These are phyloP conservation scores for Fusarium sp. DNA, from an alignment of 2,329 filamentous ascomycete genomes.

Conservation along the genomic window DNA sequence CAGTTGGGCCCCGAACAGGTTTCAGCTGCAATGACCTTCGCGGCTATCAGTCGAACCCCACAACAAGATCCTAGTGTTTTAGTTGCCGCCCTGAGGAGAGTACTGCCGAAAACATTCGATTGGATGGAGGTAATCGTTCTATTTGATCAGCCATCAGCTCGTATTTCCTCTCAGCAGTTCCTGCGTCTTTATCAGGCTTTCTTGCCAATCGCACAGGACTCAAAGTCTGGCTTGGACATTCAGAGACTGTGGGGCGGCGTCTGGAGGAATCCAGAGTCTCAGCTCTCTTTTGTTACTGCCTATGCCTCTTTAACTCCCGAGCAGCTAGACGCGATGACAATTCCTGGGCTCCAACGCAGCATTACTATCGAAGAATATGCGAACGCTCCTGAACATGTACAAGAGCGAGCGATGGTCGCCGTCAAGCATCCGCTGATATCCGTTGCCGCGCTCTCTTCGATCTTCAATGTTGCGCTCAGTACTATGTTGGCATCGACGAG, in stretches of 20 bases:
- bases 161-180: conserved; percentile 84
- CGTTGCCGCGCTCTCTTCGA: conserved; percentile 79
- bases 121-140: conserved; percentile 78
- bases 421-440: conserved; percentile 90
- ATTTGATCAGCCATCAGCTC: conserved; percentile 83
- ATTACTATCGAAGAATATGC: conserved; percentile 73
- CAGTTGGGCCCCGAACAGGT: conserved; percentile 85
- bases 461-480: conserved; percentile 73
- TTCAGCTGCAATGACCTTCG: conserved; percentile 79
- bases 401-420: conserved; percentile 68
- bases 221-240: conserved; percentile 73
- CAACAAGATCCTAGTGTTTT: conserved; percentile 64
- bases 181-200: conserved; percentile 83
- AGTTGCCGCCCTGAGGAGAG: conserved; percentile 71
- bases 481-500: conserved; percentile 71
- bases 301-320: conserved; percentile 81
- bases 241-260: conserved; percentile 90
- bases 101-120: conserved; percentile 72
- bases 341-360: conserved; percentile 82
- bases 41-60: conserved; percentile 67
- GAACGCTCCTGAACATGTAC: conserved; percentile 60
- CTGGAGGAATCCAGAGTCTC: conserved; percentile 88
- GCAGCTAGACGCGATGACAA: conserved; percentile 84
- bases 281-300: conserved; percentile 92
- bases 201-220: conserved; percentile 73